Conservation (phyloP, 2,329 filamentous ascomycete species). For the Apiospora arundinis region DNA sequence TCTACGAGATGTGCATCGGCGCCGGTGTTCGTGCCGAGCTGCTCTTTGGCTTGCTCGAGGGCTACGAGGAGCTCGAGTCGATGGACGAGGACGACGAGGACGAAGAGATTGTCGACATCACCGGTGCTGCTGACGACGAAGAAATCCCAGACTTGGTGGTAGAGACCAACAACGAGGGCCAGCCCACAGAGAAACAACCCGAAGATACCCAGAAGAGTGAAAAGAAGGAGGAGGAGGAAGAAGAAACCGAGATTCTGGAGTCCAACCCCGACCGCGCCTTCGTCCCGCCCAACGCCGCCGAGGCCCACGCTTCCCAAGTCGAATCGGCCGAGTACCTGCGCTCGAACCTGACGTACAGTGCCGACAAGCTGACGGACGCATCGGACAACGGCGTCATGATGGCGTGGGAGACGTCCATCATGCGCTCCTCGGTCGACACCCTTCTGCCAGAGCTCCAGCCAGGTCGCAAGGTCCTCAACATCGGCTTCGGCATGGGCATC, state of each 20-base stretch:
- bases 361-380: conserved; percentile 73
- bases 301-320: conserved; percentile 52
- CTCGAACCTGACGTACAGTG: conserved; percentile 68
- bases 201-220: conserved; percentile 24
- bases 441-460: conserved; percentile 52
- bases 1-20: conserved; percentile 86
- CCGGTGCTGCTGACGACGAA: conserved; percentile 40
- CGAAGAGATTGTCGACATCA: conserved; percentile 42
- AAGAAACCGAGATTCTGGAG: conserved; percentile 35
- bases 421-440: conserved; percentile 76
- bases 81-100: conserved; percentile 55
- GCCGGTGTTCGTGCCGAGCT: conserved; percentile 91
- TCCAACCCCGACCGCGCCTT: conserved; percentile 40
- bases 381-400: conserved; percentile 90
- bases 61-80: conserved; percentile 76
- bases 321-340: conserved; percentile 73
- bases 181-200: conserved; percentile 26
- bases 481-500: conserved; percentile 92
- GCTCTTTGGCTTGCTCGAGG: conserved; percentile 80
- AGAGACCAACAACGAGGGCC: not conserved
- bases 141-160: conserved; percentile 38
- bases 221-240: conserved; percentile 32
- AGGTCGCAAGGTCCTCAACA: conserved; percentile 78
- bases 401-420: conserved; percentile 89
- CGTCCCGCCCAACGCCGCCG: conserved; percentile 38